Evolutionary conservation across 2,329 filamentous ascomycete species (phyloP), one percentile per base, ranked within the genome.

Genomic region (Emergomyces orientalis): DNA sequence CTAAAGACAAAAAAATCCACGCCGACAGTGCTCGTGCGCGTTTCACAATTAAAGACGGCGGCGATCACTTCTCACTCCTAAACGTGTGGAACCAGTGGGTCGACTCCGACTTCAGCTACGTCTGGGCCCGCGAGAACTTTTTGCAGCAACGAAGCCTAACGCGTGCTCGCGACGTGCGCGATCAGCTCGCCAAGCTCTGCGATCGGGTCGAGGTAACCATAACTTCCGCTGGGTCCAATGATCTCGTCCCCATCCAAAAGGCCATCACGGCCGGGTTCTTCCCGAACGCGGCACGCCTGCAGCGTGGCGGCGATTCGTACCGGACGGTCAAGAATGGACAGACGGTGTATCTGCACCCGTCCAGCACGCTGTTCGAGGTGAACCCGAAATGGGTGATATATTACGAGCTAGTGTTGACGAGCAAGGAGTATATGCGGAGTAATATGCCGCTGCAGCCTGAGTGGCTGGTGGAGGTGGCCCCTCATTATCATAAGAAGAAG

Each of bases 11-110:
- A 80, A 96, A 96, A 74, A 88, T 97, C 34, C 90, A 97, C 71
- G 94, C 94, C 14, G 93, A 99, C 74, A 90, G 89, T 65, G 94
- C 94, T 0, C 86, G 91, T 17, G 88, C 88, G 43, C 86, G 93
- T 1, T 97, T 97, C 76, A 96, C 91, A 0, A 81, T 93, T 72
- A 90, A 91, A 69, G 91, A 95, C 65, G 92, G 92, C 43, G 94
- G 94, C 51, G 94, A 99, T 72, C 90, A 96, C 70, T 74, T 94
- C 5, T 91, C 90, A 0, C 83, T 96, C 1, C 84, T 97, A 57
- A 96, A 96, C 71, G 88, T 99, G 69, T 99, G 88, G 86, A 93
- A 94, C 70, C 90, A 96, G 74, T 99, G 91, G 89, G 90, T 92
- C 1, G 93, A 97, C 72, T 88, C 86, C 58, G 93, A 96, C 75